phyloP scores from a whole-genome alignment of 768 basidiomycete species.

The Astraeus odoratus region DNA sequence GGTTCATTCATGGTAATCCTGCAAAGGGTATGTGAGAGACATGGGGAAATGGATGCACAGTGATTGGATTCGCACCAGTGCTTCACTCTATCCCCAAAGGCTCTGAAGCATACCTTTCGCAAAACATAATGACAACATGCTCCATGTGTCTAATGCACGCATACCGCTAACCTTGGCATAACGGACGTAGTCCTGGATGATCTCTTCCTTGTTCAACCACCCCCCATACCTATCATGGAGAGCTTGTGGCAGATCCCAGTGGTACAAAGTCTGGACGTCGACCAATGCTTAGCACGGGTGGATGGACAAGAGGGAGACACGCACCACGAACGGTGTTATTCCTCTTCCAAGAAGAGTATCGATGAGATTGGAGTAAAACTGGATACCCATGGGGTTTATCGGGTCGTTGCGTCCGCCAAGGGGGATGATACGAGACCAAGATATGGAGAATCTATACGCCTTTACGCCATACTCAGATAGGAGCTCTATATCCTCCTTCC shows the following conservation, averaged over 20 bases:
- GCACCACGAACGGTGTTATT: constrained; percentile 62
- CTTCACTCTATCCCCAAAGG: constrained; percentile 71
- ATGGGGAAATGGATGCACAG: constrained; percentile 9
- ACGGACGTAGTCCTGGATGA: constrained; percentile 55
- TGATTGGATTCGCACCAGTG: constrained; percentile 42
- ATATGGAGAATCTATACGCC: constrained; percentile 69
- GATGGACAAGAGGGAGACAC: constrained; percentile 16
- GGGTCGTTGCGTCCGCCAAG: constrained; percentile 68
- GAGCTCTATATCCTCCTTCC: constrained; percentile 60
- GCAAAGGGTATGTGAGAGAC: constrained; percentile 12
- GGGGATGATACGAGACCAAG: constrained; percentile 74
- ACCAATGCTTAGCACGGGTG: not conserved
- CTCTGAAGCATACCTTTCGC: constrained; percentile 58
- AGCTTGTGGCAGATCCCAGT: constrained; percentile 75
- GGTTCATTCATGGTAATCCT: constrained; percentile 77
- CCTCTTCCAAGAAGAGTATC: constrained; percentile 56
- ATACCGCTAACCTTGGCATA: constrained; percentile 45
- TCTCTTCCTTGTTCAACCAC: constrained; percentile 67
- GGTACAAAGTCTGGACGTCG: constrained; percentile 62
- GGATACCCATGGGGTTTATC: constrained; percentile 61
- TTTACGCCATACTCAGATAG: constrained; percentile 60
- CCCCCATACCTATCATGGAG: constrained; percentile 71
- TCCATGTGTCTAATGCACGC: constrained; percentile 7
- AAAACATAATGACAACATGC: not conserved
- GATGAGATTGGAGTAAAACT: constrained; percentile 65